Conservation (phyloP, 345 rosid species). For the Turritis glabra region DNA sequence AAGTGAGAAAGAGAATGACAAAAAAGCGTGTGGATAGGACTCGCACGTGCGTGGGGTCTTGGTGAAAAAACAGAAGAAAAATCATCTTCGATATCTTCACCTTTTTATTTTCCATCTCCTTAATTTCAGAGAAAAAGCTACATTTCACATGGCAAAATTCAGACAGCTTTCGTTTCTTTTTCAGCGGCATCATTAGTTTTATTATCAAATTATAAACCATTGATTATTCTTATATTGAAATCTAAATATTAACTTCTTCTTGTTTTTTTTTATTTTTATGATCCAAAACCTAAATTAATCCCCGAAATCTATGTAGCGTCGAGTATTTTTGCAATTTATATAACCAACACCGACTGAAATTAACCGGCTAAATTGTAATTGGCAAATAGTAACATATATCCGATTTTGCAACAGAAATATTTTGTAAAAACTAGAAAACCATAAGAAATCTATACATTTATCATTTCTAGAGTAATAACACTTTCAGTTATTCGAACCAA, state of each 20-base stretch:
- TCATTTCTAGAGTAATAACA: neutral
- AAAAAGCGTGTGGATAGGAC: conserved; percentile 36
- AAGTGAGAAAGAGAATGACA: conserved; percentile 12
- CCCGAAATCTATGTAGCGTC: no score
- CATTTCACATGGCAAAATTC: conserved; percentile 10
- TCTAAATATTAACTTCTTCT: neutral
- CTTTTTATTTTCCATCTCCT: neutral
- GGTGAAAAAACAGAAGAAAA: neutral
- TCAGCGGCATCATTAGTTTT: neutral
- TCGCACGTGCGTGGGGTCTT: conserved; percentile 42
- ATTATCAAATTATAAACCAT: neutral
- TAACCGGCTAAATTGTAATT: no score
- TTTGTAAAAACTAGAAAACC: neutral
- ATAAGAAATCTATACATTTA: neutral
- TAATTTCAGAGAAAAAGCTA: conserved; percentile 21
- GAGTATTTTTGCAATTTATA: no score
- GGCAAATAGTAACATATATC: no score
- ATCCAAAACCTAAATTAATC: no score
- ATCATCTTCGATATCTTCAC: conserved; percentile 35
- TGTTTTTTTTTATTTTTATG: neutral
- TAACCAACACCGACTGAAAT: no score
- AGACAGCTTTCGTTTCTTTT: neutral
- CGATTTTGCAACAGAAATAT: neutral
- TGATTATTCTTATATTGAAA: neutral
- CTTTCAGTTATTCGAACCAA: neutral